A percentile compares a stretch with the other conserved stretches of the same genome.
These are phyloP conservation scores for Arachis monticola DNA, from an alignment of 331 rosid genomes.

Conservation along the genomic window DNA sequence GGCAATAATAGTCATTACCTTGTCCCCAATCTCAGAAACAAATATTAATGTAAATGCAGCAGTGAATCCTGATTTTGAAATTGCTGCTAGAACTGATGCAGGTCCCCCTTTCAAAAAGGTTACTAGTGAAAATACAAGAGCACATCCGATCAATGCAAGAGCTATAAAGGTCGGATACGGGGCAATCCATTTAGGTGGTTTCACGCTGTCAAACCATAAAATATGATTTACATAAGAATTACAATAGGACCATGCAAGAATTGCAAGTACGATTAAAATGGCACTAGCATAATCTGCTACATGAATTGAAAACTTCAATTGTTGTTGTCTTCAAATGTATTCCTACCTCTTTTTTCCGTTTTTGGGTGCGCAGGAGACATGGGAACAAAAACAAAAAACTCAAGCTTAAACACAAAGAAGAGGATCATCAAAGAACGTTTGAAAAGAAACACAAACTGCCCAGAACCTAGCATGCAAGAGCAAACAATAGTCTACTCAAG, in stretches of 20 bases:
- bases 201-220: slow-evolving; percentile 67
- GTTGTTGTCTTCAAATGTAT: neutral
- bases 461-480: neutral
- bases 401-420: slow-evolving; percentile 6
- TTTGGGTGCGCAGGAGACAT: neutral
- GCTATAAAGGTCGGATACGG: slow-evolving; percentile 78
- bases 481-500: neutral
- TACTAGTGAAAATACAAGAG: slow-evolving; percentile 75
- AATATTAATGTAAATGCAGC: slow-evolving; percentile 94
- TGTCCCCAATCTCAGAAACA: slow-evolving; percentile 99
- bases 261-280: slow-evolving; percentile 7
- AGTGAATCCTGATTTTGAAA: slow-evolving; percentile 93
- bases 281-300: slow-evolving; percentile 14
- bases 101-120: slow-evolving; percentile 92
- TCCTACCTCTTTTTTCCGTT: neutral
- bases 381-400: neutral
- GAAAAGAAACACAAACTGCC: neutral
- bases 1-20: slow-evolving; percentile 55
- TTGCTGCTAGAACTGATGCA: slow-evolving; percentile 70
- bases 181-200: slow-evolving; percentile 58
- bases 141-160: slow-evolving; percentile 78
- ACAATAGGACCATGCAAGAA: slow-evolving; percentile 14
- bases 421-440: slow-evolving; percentile 7
- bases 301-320: slow-evolving; percentile 11
- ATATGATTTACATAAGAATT: slow-evolving; percentile 38